Evolutionary conservation across 2,329 filamentous ascomycete species (phyloP), one percentile per base, ranked within the genome.

Genomic region (Hypoxylon sp.): DNA sequence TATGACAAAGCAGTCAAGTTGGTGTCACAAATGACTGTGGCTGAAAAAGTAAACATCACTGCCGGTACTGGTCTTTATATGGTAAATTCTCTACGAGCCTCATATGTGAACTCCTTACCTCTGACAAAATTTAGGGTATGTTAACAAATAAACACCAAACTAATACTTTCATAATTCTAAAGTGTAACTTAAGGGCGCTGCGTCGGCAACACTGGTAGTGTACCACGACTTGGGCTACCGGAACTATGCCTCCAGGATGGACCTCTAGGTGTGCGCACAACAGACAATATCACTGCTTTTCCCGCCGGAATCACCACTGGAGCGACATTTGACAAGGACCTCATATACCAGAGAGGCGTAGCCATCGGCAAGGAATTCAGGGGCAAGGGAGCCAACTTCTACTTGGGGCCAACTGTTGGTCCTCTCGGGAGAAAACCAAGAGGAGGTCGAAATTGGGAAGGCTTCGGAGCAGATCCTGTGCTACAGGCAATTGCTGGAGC

Each of bases 21-120:
- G 13, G 92, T 95, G 14, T 86, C 88, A 58, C 86, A 88, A 51
- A 93, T 95, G 91, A 94, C 91, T 0, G 79, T 95, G 61, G 91
- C 91, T 1, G 92, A 94, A 77, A 95, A 94, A 80, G 90, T 91
- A 2, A 94, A 94, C 75, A 84, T 94, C 56, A 93, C 91, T 0
- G 87, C 87, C 1, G 92, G 92, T 2, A 90, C 86, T 1, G 91
- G 91, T 1, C 85, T 90, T 45, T 90, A 84, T 69, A 94, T 93
- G 91, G 91, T 86, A 64, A 59, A 71, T 43, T 82, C 23, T 21
- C 41, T 45, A 11, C 28, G n/a, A 36, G 55, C n/a, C 38, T 43
- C 7, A 75, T 70, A 75, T 13, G 45, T n/a, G 32, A 32, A 41
- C 30, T 49, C 30, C 23, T 63, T 60, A 43, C 3, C 9, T 43